Evolutionary conservation across 2,329 filamentous ascomycete genomes (phyloP).

Genomic region (Pseudodiploospora longispora): DNA sequence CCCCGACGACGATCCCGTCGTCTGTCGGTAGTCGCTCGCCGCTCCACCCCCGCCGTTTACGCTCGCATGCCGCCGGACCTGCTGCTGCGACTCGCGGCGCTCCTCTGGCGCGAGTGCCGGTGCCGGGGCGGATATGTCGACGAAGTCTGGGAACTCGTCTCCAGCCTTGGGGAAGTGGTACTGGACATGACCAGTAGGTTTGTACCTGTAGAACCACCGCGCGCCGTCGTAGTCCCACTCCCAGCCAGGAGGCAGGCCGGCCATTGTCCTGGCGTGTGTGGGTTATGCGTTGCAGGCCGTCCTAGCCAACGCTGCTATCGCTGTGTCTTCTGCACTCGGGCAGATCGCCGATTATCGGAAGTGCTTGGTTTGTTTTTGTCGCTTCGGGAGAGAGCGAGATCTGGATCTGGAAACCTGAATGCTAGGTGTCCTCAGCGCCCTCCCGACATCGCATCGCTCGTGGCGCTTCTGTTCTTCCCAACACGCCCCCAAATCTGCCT

Average conservation of each 20-base stretch:
- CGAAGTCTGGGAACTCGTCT: conserved; percentile 49
- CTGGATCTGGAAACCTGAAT: too few species aligned
- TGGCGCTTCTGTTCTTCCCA: too few species aligned
- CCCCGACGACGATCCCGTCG: conserved; percentile 1
- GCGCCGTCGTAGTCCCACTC: conserved; percentile 49
- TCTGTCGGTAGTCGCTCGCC: neutral
- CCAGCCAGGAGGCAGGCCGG: conserved; percentile 44
- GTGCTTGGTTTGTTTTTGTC: too few species aligned
- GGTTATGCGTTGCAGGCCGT: neutral
- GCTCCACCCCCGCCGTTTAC: conserved; percentile 2
- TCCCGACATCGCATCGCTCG: too few species aligned
- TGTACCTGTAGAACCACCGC: conserved; percentile 52
- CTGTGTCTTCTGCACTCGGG: too few species aligned
- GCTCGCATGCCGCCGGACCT: conserved; percentile 30
- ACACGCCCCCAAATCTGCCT: too few species aligned
- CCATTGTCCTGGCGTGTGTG: conserved; percentile 9
- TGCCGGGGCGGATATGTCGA: conserved; percentile 29
- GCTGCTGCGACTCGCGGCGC: conserved; percentile 42
- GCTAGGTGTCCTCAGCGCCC: too few species aligned
- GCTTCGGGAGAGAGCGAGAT: too few species aligned
- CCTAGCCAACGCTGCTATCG: too few species aligned
- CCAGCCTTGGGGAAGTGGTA: conserved; percentile 49
- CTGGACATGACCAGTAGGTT: conserved; percentile 44
- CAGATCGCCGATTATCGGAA: too few species aligned
- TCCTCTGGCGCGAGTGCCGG: conserved; percentile 43